Evolutionary conservation across 805 yeast species (phyloP), one percentile per base, ranked within the genome.

Genomic region (Clavispora carvajalis): DNA sequence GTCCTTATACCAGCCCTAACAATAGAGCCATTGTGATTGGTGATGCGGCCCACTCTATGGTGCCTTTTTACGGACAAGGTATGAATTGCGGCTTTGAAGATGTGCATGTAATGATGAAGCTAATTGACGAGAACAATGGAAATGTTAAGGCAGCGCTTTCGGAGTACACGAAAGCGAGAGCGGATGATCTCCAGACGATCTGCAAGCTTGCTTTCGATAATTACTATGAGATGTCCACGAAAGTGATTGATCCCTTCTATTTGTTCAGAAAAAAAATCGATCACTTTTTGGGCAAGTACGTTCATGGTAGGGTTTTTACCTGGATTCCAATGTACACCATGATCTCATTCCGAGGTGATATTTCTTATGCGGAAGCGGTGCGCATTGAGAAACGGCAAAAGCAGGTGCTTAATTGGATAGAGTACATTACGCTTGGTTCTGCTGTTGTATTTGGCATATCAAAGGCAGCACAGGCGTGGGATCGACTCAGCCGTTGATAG

Each of bases 61-160:
- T 90, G 5, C 97, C 97, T n/a, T 90, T 90, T 60, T 90, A 89
- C 57, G 97, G 97, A 8, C 97, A 90, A 60, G 97, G 97, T 5
- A 84, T 90, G 91, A 90, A 90, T 60, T 86, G 95, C 57, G 97
- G 97, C 1, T 84, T 90, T 59, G 97, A 90, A 61, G 97, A 91
- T 52, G 90, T 90, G 17, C 67, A 80, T 42, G 77, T 81, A 1
- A 63, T 90, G 38, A 65, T 84, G 64, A 71, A 75, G 33, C 55
- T 81, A 19, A 51, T 67, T 10, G 71, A 62, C 19, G 73, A 72
- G 23, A 49, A 59, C 40, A 43, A 60, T 3, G 65, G 58, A 16
- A 65, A 76, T 42, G 65, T 80, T 22, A 54, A 54, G 1, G 47
- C 45, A 9, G 82, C 87, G 0, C 82, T 87, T 51, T 63, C 61